Base-by-base conservation (phyloP, 768 basidiomycete genomes). In the Kondoa subrosea region DNA sequence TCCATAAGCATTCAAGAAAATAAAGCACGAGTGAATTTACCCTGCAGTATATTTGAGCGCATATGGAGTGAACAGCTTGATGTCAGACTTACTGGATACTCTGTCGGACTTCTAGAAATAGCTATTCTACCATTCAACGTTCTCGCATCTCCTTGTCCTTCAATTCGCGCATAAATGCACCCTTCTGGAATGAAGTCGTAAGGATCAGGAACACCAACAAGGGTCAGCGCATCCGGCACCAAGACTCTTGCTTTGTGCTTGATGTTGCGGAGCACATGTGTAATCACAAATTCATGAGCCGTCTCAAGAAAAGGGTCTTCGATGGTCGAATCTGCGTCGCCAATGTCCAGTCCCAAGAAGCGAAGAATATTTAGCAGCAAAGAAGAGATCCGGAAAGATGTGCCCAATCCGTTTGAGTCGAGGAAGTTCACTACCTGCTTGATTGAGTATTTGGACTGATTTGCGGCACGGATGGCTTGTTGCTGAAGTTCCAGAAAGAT, bases 191-290 rank as follows among this genome's bases (percentile, higher is more conserved):
- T n/a, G 61, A 15, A 25, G 32, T 3, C 17, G 59, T 87, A 87
- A 76, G 90, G 87, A 72, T 91, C 89, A 1, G 87, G 86, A 8
- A 91, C 82, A 0, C 90, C 89, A 14, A 89, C 86, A 0, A 91
- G 80, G 30, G 84, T 79, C 68, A 83, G 83, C 69, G 84, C 85
- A 0, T 83, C 77, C 0, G 85, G 85, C 12, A 91, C 81, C 2
- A 81, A 83, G 30, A 91, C 87, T 8, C 87, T 80, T 0, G 89
- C 89, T 50, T 80, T 78, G 71, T 87, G 83, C 72, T 90, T 90
- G 73, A 91, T 83, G 56, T 83, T 83, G 3, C 87, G 81, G 56
- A 91, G 77, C 14, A 86, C 82, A 69, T 84, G 82, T 59, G 81
- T 82, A 76, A 83, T 82, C 0, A 85, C 81, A 34, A 84, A 83